These are phyloP conservation scores for Ascochyta lentis DNA, from an alignment of 2,329 filamentous ascomycete genomes.

Conservation along the genomic window DNA sequence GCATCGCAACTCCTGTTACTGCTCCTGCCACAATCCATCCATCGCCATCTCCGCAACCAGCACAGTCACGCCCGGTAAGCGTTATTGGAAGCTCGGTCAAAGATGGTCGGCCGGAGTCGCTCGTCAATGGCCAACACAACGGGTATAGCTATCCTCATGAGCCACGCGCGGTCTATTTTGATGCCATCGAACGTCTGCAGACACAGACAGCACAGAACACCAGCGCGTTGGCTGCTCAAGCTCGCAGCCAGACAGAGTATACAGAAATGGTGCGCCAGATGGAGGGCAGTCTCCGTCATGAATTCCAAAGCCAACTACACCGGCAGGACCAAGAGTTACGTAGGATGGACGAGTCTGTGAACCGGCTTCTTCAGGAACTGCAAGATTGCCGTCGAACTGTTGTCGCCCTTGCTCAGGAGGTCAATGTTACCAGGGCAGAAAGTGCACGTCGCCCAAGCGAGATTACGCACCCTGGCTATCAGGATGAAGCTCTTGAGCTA, in stretches of 20 bases:
- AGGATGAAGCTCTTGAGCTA: conserved; percentile 53
- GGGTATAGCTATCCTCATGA: conserved; percentile 40
- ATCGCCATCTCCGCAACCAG: conserved; percentile 20
- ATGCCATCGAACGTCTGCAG: conserved; percentile 55
- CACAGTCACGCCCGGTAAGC: conserved; percentile 24
- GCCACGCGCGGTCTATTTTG: conserved; percentile 42
- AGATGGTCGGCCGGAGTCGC: conserved; percentile 24
- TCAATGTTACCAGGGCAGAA: conserved; percentile 31
- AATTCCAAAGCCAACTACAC: conserved; percentile 41
- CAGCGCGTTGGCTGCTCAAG: conserved; percentile 42
- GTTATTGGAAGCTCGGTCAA: conserved; percentile 19
- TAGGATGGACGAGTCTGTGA: conserved; percentile 50
- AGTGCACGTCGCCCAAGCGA: conserved; percentile 23
- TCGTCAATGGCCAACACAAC: conserved; percentile 24
- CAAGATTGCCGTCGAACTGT: conserved; percentile 47
- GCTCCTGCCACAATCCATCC: not conserved
- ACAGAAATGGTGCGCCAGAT: conserved; percentile 36
- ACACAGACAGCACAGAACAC: conserved; percentile 58
- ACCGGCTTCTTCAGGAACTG: conserved; percentile 51
- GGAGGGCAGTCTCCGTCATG: conserved; percentile 49
- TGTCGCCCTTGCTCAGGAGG: conserved; percentile 47
- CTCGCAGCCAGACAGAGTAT: conserved; percentile 39
- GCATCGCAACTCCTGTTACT: not conserved
- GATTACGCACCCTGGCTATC: conserved; percentile 20
- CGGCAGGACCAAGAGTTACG: conserved; percentile 44